These are phyloP conservation scores for Tetramitus jugosus DNA, from an alignment of 208 protist species.

Conservation along the genomic window DNA sequence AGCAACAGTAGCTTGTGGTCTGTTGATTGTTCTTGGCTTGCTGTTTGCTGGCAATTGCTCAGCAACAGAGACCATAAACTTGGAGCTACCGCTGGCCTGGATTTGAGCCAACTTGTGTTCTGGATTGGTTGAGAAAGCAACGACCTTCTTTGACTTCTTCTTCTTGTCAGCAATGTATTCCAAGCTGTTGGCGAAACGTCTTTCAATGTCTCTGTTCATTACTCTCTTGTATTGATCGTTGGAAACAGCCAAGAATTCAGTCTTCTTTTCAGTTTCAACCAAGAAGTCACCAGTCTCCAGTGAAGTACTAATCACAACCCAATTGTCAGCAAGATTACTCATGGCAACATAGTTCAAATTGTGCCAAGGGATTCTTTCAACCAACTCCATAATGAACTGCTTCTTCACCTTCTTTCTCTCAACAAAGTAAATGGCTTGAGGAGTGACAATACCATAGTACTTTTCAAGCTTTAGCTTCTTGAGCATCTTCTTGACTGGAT, in stretches of 20 bases:
- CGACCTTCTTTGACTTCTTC: background rate
- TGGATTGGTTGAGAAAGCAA: background rate
- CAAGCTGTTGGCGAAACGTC: background rate
- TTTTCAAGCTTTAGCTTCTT: background rate
- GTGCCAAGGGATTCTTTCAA: background rate
- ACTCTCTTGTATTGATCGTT: slow-evolving; percentile 14
- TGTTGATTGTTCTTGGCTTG: background rate
- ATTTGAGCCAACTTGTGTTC: background rate
- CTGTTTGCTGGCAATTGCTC: background rate
- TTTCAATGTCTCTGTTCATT: background rate
- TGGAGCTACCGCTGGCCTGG: background rate
- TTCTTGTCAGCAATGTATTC: background rate
- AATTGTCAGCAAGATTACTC: slow-evolving; percentile 3
- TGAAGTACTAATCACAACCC: background rate
- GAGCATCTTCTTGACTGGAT: background rate
- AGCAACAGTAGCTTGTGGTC: background rate
- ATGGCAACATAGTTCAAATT: background rate
- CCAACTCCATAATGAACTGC: slow-evolving; percentile 7
- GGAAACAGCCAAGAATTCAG: slow-evolving; percentile 9
- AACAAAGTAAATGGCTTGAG: background rate
- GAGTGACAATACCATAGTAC: background rate
- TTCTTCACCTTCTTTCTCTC: background rate
- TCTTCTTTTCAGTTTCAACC: slow-evolving; percentile 4
- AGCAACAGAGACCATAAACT: background rate
- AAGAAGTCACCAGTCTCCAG: slow-evolving; percentile 2